Base-by-base conservation (phyloP, 495 filamentous ascomycete genomes). In the Lineolata rhizophorae region DNA sequence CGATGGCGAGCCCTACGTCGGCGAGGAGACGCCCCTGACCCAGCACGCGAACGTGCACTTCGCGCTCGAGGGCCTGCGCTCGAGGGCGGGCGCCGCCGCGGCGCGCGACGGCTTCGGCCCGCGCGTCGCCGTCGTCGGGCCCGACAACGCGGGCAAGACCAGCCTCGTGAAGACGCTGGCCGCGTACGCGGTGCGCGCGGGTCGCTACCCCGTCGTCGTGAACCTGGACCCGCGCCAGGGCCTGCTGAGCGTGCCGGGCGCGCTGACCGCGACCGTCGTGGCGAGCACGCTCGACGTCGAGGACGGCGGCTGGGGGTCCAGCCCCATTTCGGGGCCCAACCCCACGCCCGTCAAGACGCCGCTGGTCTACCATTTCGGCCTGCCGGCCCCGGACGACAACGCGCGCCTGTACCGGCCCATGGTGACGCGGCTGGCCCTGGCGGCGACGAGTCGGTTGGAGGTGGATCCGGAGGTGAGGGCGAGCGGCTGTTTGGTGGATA, bases 331-430 rank as follows among this genome's bases (percentile, higher is more conserved):
- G 35, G 85, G 84, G 2, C 83, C 90, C 4, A 87, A 73, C 38
- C 64, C 70, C 9, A 66, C 87, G 11, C 82, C 87, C 1, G 78
- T 92, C 16, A 95, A 93, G 55, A 55, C 87, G 41, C 90, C 90
- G 13, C 52, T 95, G 34, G 79, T 83, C n/a, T 94, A 93, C 44
- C 78, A 78, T 43, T 83, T 81, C 52, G 83, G 83, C 6, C 57
- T 78, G 33, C 59, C 67, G 25, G 73, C 58, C 37, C 70, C 80
- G 2, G 75, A 87, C 37, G 76, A 79, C 4, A 76, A 84, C 32
- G 57, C 64, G 18, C 61, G 58, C 26, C 6, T 32, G 9, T 93
- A 72, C 49, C 76, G 68, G 51, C 67, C 71, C 1, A 47, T 95
- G 35, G 53, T 78, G 25, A 76, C 73, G 20, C 62, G 80, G 38